Percentiles rank a stretch among this genome's conserved stretches.
These are phyloP conservation scores for Xylaria longipes DNA, from an alignment of 495 filamentous ascomycete species.

Conservation along the genomic window DNA sequence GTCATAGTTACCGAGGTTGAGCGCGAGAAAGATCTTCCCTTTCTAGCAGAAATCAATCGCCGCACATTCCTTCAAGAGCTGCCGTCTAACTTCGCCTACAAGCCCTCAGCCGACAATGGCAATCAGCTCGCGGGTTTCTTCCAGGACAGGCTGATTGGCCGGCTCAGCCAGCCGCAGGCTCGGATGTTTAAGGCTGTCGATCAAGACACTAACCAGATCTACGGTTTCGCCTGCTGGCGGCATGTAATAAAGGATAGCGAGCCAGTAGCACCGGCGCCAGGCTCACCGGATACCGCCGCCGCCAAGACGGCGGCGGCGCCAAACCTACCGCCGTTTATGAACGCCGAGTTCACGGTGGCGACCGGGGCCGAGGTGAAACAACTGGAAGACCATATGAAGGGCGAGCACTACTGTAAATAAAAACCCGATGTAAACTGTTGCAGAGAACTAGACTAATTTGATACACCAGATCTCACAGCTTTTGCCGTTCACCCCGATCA, in stretches of 20 bases:
- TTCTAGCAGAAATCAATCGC: constrained; percentile 25
- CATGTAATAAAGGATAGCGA: not conserved
- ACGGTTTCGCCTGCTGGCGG: constrained; percentile 15
- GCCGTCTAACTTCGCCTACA: constrained; percentile 14
- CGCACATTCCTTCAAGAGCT: constrained; percentile 10
- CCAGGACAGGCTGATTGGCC: not conserved
- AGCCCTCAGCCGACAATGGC: not conserved
- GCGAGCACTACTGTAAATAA: constrained; percentile 15
- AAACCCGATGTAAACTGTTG: not conserved
- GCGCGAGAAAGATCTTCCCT: constrained; percentile 2
- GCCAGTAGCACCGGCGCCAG: not conserved
- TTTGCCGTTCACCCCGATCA: constrained; percentile 9
- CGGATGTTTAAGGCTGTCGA: constrained; percentile 9
- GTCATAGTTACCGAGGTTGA: not conserved
- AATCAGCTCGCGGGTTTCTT: constrained; percentile 16
- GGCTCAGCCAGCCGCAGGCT: not conserved
- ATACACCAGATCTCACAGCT: constrained; percentile 3
- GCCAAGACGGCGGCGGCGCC: not conserved
- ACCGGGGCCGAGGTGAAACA: not conserved
- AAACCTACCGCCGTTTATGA: not conserved
- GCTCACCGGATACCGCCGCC: not conserved
- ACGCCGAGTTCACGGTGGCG: constrained; percentile 2
- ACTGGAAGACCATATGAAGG: constrained; percentile 11
- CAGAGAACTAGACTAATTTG: not conserved
- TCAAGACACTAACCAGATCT: constrained; percentile 9